Percentiles rank a stretch among this genome's conserved stretches.
Evolutionary conservation across 2,329 filamentous ascomycete genomes (phyloP).

Genomic region (Neospermospora avenae): DNA sequence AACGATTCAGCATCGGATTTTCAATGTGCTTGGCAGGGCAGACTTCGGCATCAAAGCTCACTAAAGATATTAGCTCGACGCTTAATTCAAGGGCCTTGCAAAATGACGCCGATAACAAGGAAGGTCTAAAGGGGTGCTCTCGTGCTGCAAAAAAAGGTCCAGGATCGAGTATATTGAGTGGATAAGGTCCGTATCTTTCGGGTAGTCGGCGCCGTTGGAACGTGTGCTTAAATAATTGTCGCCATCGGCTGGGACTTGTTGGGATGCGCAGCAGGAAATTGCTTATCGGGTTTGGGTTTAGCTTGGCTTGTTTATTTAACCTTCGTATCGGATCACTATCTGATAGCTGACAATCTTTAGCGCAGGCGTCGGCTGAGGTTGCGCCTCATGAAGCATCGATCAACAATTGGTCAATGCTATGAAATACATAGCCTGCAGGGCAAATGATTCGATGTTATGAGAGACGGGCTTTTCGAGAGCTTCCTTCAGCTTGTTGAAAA

Average conservation of each 20-base stretch:
- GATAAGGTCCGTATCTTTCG: not conserved
- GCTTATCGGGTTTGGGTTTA: no score
- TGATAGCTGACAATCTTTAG: not conserved
- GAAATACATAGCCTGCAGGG: not conserved
- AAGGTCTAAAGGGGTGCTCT: not conserved
- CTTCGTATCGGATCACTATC: not conserved
- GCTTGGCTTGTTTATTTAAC: not conserved
- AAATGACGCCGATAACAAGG: not conserved
- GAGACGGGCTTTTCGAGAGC: not conserved
- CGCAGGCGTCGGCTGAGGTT: not conserved
- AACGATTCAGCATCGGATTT: not conserved
- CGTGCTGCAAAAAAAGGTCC: not conserved
- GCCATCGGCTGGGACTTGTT: no score
- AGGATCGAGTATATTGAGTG: not conserved
- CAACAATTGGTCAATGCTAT: not conserved
- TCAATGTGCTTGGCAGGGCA: not conserved
- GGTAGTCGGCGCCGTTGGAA: not conserved
- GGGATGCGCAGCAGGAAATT: no score
- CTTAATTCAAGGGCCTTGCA: not conserved
- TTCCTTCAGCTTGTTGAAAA: no score
- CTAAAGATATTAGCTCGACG: not conserved
- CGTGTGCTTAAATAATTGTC: no score
- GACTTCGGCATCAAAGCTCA: not conserved
- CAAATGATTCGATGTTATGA: not conserved
- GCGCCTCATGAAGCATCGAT: not conserved